Base-by-base conservation (phyloP, 2,329 filamentous ascomycete genomes). In the Escovopsis sp. region DNA sequence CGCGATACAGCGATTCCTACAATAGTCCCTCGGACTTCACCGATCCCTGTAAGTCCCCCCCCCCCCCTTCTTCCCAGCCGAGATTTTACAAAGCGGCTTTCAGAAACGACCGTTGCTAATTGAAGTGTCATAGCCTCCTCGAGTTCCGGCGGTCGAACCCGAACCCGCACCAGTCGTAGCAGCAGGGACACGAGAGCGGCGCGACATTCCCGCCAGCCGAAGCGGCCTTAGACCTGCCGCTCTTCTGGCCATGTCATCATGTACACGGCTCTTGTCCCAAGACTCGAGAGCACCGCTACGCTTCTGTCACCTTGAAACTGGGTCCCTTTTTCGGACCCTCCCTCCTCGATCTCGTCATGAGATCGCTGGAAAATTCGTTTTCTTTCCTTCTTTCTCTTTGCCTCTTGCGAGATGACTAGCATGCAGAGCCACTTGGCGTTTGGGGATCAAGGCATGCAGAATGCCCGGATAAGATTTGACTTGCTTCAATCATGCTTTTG, bases 1-100 rank as follows among this genome's bases (percentile, higher is more conserved):
- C 62, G 56, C 68, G 52, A 50, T 72, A 72, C 59, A 69, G 62
- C 55, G 70, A 72, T 55, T 75, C 65, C 41, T 69, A 69, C 47
- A 69, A 70, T 53, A 71, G 67, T 41, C 76, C 73, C 57, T 68
- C 66, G 19, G 66, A 63, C 48, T 64, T 59, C 18, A 49, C 60
- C 49, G 68, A 59, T 53, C 67, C 67, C 48, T 73, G 72, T 74
- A 62, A 69, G 71, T 72, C 23, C 38, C 15, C 15, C 38, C 23
- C 33, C 34, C 30, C 4, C 9, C 44, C 8, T 23, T 19, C n/a
- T n/a, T 15, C 8, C 28, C 28, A 32, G 7, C 28, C 4, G 8
- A 9, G 28, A 32, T 3, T 6, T 32, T 4, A 11, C 8, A 7
- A 32, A 32, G 11, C 26, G 43, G 28, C 33, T 11, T 26, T 33